These are phyloP conservation scores for Apiosordaria backusii DNA, from an alignment of 495 filamentous ascomycete species.

Conservation along the genomic window DNA sequence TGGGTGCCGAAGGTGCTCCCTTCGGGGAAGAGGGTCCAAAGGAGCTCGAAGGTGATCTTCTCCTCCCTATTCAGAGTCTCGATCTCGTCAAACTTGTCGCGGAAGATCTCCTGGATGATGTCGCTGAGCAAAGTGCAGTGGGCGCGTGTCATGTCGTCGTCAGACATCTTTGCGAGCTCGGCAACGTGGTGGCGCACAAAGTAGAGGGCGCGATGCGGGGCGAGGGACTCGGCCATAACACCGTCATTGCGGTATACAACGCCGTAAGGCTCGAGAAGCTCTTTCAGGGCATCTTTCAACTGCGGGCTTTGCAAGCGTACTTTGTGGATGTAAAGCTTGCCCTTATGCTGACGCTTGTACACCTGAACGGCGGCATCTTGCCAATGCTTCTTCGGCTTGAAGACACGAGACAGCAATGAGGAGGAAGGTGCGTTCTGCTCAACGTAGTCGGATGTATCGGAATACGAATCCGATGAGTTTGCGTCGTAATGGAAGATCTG, in stretches of 20 bases:
- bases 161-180: constrained; percentile 14
- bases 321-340: constrained; percentile 12
- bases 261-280: background rate
- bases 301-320: constrained; percentile 17
- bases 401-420: background rate
- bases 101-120: constrained; percentile 15
- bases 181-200: constrained; percentile 14
- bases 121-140: constrained; percentile 10
- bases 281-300: constrained; percentile 10
- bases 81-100: constrained; percentile 9
- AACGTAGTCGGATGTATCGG: background rate
- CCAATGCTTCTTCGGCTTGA: background rate
- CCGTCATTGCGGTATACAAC: constrained; percentile 7
- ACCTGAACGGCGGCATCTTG: background rate
- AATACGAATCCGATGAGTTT: background rate
- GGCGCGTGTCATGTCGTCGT: constrained; percentile 11
- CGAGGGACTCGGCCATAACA: constrained; percentile 6
- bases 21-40: constrained; percentile 20
- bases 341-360: background rate
- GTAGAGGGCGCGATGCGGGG: constrained; percentile 15
- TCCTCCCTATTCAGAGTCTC: constrained; percentile 15
- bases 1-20: constrained; percentile 6
- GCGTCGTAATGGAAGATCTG: background rate
- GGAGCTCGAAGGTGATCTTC: constrained; percentile 12
- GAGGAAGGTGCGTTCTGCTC: background rate